Percentiles rank a stretch among this genome's conserved stretches.
These are phyloP conservation scores for Agaricales sp. DNA, from an alignment of 1,284 basidiomycete genomes.

Conservation along the genomic window DNA sequence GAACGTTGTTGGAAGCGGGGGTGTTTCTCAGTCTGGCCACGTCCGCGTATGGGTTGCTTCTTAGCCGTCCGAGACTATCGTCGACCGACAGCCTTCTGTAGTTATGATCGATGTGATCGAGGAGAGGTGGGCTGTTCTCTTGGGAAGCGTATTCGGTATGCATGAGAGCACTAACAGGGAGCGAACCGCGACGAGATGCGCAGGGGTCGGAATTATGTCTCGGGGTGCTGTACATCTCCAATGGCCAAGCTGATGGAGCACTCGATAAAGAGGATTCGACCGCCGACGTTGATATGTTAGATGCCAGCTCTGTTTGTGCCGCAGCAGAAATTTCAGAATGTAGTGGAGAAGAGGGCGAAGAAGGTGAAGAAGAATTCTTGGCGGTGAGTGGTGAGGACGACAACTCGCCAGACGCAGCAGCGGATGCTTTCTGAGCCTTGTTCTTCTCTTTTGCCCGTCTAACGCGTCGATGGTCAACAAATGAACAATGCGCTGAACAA, in stretches of 20 bases:
- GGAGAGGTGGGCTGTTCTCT: conserved; percentile 16
- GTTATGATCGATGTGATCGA: conserved; percentile 30
- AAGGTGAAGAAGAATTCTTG: conserved; percentile 11
- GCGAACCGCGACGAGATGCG: conserved; percentile 34
- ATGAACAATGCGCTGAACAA: conserved; percentile 3
- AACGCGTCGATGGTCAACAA: conserved; percentile 7
- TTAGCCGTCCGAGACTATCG: conserved; percentile 46
- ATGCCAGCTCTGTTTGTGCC: conserved; percentile 5
- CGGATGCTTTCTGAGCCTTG: conserved; percentile 27
- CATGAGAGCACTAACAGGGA: conserved; percentile 34
- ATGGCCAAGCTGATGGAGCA: conserved; percentile 12
- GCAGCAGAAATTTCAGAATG: conserved; percentile 10
- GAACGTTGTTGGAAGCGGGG: conserved; percentile 16
- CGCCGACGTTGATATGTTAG: conserved; percentile 14
- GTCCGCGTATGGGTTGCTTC: conserved; percentile 51
- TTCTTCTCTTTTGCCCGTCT: conserved; percentile 80
- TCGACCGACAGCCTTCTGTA: conserved; percentile 51
- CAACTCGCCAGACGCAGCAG: conserved; percentile 8
- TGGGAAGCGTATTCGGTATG: conserved; percentile 14
- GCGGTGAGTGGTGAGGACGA: conserved; percentile 9
- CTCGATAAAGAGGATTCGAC: conserved; percentile 9
- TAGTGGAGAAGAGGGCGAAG: conserved; percentile 12
- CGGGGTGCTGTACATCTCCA: conserved; percentile 8
- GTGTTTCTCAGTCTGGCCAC: conserved; percentile 18
- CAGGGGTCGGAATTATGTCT: conserved; percentile 8